Evolutionary conservation across 441 rosid species (phyloP), one percentile per base, ranked within the genome.

Genomic region (Theobroma grandiflorum): DNA sequence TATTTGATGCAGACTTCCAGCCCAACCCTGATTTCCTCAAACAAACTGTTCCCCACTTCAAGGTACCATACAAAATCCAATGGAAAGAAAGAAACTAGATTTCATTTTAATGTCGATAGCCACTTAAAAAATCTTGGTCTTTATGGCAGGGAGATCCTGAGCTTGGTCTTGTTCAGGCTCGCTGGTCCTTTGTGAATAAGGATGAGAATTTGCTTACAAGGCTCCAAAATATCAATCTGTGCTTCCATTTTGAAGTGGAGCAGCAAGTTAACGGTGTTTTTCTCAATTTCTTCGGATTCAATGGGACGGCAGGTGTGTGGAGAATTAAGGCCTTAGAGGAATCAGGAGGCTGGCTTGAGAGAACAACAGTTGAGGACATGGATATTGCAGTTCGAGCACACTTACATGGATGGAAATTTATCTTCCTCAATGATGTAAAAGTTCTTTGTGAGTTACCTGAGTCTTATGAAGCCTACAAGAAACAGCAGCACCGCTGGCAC

Each of bases 251-350:
- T 62, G 99, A 94, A 86, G 99, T 95, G 74, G 99, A 95, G 79
- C 99, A 95, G 70, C 99, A 95, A 85, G 99, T 95, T 49, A 95
- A 93, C 50, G 97, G 98, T 0, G 81, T 84, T 52, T 93, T 86
- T 81, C 91, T 95, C 73, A 91, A 91, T 69, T 95, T 95, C 88
- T 95, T 95, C 8, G 98, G 99, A 31, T 95, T 95, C 92, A 95
- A 95, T 12, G 99, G 99, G 76, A 94, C 99, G 0, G 99, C 99
- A 2, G 99, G 98, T 0, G 99, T 95, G 5, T 95, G 98, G 99
- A 93, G 99, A 67, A 93, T 94, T 79, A 91, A 95, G 79, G 94
- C 99, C 6, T 78, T 96, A 50, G 98, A 92, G 78, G 98, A 94
- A 74, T 95, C 98, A 0, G 98, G 99, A 3, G 98, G 98, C 0